Conservation (phyloP, 495 filamentous ascomycete genomes). For the Penicillium angulare region DNA sequence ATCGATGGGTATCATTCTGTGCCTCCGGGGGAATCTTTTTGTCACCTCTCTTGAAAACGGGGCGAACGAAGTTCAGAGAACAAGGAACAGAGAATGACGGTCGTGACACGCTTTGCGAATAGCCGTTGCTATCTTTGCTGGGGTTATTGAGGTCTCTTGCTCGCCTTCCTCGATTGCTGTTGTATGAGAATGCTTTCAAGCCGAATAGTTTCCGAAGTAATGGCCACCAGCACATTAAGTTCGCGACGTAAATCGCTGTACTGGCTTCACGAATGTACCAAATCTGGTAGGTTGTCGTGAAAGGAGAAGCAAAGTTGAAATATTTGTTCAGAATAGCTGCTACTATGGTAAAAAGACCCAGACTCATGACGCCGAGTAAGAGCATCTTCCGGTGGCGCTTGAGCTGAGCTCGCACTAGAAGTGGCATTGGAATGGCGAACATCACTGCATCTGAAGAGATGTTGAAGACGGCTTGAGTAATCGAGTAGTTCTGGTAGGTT, state of each 20-base stretch:
- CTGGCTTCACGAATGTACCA: constrained; percentile 68
- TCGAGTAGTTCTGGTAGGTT: constrained; percentile 53
- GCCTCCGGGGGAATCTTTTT: background rate
- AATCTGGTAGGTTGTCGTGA: constrained; percentile 47
- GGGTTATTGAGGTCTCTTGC: constrained; percentile 14
- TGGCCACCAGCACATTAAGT: constrained; percentile 62
- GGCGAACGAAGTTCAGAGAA: constrained; percentile 9
- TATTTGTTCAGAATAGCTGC: constrained; percentile 63
- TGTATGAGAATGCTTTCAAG: constrained; percentile 31
- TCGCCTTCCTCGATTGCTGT: constrained; percentile 26
- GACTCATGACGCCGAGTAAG: constrained; percentile 46
- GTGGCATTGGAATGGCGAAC: constrained; percentile 58
- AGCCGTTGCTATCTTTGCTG: constrained; percentile 14
- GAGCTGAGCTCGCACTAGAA: constrained; percentile 55
- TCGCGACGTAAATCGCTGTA: constrained; percentile 63
- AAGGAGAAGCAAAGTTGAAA: constrained; percentile 59
- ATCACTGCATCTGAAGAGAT: constrained; percentile 63
- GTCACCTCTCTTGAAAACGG: constrained; percentile 3
- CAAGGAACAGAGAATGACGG: constrained; percentile 21
- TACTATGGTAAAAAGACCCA: constrained; percentile 64
- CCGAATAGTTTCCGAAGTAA: constrained; percentile 53
- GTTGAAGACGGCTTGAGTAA: constrained; percentile 65
- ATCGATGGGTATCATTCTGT: constrained; percentile 6
- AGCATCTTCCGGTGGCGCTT: constrained; percentile 51
- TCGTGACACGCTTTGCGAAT: constrained; percentile 9